Evolutionary conservation across 2,329 filamentous ascomycete genomes (phyloP), one percentile per base, ranked within the genome.

Genomic region (Arachnopeziza araneosa): DNA sequence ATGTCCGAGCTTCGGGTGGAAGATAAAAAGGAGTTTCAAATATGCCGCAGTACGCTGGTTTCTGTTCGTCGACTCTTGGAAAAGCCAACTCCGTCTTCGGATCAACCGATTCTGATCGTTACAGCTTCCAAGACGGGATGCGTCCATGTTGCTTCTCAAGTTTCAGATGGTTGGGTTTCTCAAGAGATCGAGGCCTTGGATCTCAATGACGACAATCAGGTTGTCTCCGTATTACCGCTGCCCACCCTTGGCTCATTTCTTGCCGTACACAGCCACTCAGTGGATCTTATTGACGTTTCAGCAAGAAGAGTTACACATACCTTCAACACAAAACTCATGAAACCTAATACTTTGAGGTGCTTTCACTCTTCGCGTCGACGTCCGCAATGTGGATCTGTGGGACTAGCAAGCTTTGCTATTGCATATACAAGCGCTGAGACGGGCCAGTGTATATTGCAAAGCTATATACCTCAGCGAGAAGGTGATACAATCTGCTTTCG

Each of bases 381-480:
- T 61, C 83, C 80, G 61, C 75, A 78, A 58, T 85, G 81, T 52
- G 82, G 80, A 17, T 80, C 79, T 1, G 74, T 79, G 1, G 83
- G 85, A 0, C 73, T 92, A 1, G 78, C 79, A 26, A 85, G 81
- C 17, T 76, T 91, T n/a, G 85, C 83, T 0, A 73, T 91, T 23
- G 83, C 81, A 14, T 91, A 90, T 68, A 79, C 80, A 2, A 81
- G 83, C 60, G 75, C 77, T 3, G 82, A 84, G 22, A 83, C 82
- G 0, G 80, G 83, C 12, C 81, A 87, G 54, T 84, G 87, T 59
- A 78, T 90, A 22, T 76, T 91, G 63, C 85, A 89, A 57, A 87
- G 81, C 0, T 89, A 86, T 67, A 75, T 79, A 0, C 80, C 84
- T 0, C 73, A 78, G 10, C 75, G 79, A 30, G 81, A 83, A 12